Percentiles rank a stretch among this genome's conserved stretches.
phyloP scores from a whole-genome alignment of 805 yeast species.

The Blastobotrys chiropterorum region DNA sequence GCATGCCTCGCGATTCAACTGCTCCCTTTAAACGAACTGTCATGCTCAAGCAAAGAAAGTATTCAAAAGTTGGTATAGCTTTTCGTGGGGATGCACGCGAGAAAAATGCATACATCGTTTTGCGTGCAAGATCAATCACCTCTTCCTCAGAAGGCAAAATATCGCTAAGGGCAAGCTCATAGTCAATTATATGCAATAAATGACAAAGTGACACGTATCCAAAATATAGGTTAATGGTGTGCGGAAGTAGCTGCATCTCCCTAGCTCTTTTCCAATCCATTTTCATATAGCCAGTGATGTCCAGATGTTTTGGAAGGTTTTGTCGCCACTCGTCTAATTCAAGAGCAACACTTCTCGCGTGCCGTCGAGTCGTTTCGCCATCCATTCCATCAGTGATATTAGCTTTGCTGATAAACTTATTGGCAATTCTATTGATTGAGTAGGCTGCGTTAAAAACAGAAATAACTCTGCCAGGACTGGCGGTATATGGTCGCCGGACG shows the following conservation, averaged over 20 bases:
- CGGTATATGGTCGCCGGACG: neutral
- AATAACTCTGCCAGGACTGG: slow-evolving; percentile 6
- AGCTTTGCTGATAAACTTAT: slow-evolving; percentile 9
- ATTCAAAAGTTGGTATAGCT: slow-evolving; percentile 10
- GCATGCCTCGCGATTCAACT: neutral
- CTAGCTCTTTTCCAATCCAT: neutral
- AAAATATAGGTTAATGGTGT: slow-evolving; percentile 5
- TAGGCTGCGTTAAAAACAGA: slow-evolving; percentile 6
- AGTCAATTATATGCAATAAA: slow-evolving; percentile 6
- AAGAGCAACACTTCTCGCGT: neutral
- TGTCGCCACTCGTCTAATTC: slow-evolving; percentile 2
- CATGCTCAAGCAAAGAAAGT: slow-evolving; percentile 6
- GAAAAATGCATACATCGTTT: neutral
- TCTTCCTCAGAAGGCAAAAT: slow-evolving; percentile 3
- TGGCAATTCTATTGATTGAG: slow-evolving; percentile 3
- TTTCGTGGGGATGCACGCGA: slow-evolving; percentile 3
- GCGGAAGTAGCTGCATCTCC: slow-evolving; percentile 6
- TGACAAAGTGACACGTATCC: slow-evolving; percentile 7
- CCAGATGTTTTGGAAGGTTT: slow-evolving; percentile 1
- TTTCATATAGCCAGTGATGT: neutral
- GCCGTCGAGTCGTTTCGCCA: neutral
- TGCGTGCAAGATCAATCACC: slow-evolving; percentile 4
- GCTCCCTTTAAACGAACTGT: slow-evolving; percentile 4
- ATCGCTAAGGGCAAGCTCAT: neutral
- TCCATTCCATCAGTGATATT: slow-evolving; percentile 1